Base-by-base conservation (phyloP, 2,329 filamentous ascomycete species). In the Fusarium sp. region DNA sequence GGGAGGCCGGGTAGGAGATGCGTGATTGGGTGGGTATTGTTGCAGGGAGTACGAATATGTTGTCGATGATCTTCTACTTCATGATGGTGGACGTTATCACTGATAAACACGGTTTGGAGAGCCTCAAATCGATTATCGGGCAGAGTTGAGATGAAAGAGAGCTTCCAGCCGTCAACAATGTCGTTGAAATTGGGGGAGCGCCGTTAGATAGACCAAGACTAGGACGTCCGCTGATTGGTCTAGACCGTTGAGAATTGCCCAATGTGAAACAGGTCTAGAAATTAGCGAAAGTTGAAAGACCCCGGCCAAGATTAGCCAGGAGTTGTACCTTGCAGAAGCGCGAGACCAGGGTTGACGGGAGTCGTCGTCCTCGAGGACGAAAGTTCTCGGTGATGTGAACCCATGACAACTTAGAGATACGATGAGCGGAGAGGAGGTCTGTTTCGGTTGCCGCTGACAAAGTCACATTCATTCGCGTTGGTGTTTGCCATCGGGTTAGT, bases 311-410 rank as follows among this genome's bases (percentile, higher is more conserved):
- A 63, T 55, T 65, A 44, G 38, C 68, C 58, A 58, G 68, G 64
- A 62, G 57, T 38, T 58, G 58, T 69, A 65, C 68, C 68, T 70
- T 70, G 65, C 61, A 70, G 68, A 65, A 66, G 68, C 61, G 58
- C 20, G 33, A 49, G 57, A 62, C 38, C 23, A 40, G 54, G 49
- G 49, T 33, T 16, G n/a, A 29, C 4, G 36, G 18, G 29, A 40
- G 33, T 44, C 34, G 50, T 18, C n/a, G 16, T 20, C 25, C 25
- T 27, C 36, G 36, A 61, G 55, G 27, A 53, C 38, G 29, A 53
- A 42, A 11, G 38, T 16, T 16, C 14, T 31, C 33, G 11, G 29
- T 53, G 42, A 23, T 42, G 38, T 70, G 42, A 59, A 40, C 56
- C 38, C 23, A 40, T 59, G 13, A 33, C 13, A 25, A 54, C 29